A percentile compares a stretch with the other conserved stretches of the same genome.
Conservation (phyloP, 2,329 filamentous ascomycete species). For the Alternaria arborescens region DNA sequence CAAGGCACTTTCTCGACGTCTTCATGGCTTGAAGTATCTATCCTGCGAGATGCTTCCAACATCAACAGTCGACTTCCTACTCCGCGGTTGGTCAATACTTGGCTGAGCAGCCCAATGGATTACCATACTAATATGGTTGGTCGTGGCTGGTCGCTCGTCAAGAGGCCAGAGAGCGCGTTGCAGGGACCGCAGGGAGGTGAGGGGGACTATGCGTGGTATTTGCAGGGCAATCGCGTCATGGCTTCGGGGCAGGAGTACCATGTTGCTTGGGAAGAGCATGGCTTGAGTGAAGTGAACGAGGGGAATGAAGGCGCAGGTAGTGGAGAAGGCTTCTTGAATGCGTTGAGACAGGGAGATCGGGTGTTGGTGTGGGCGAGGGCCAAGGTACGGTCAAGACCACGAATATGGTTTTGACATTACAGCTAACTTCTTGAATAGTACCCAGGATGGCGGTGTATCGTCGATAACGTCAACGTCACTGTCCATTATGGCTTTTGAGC, state of each 20-base stretch:
- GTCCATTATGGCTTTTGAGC: conserved; percentile 33
- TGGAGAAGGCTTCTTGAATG: conserved; percentile 38
- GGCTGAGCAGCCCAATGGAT: conserved; percentile 7
- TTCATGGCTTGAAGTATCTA: conserved; percentile 46
- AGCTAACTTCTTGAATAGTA: conserved; percentile 29
- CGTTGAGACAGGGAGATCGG: conserved; percentile 37
- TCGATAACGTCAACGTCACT: conserved; percentile 29
- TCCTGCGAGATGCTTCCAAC: conserved; percentile 29
- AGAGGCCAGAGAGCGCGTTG: conserved; percentile 24
- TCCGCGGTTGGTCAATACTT: conserved; percentile 10
- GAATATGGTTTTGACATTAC: too few relatives aligned
- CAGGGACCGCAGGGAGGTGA: conserved; percentile 37
- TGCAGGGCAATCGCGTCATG: conserved; percentile 45
- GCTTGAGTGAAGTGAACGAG: not conserved
- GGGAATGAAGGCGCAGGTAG: conserved; percentile 37
- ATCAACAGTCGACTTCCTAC: conserved; percentile 8
- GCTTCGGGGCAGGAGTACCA: conserved; percentile 18
- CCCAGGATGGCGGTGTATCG: conserved; percentile 41
- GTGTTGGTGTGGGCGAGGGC: conserved; percentile 45
- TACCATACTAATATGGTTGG: conserved; percentile 14
- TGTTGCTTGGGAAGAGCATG: conserved; percentile 30
- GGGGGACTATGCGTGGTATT: conserved; percentile 39
- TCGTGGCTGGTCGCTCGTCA: conserved; percentile 28
- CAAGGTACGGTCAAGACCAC: conserved; percentile 33
- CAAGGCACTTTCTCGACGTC: conserved; percentile 39